phyloP scores from a whole-genome alignment of 2,329 filamentous ascomycete genomes.

The Simplicillium aogashimaense region DNA sequence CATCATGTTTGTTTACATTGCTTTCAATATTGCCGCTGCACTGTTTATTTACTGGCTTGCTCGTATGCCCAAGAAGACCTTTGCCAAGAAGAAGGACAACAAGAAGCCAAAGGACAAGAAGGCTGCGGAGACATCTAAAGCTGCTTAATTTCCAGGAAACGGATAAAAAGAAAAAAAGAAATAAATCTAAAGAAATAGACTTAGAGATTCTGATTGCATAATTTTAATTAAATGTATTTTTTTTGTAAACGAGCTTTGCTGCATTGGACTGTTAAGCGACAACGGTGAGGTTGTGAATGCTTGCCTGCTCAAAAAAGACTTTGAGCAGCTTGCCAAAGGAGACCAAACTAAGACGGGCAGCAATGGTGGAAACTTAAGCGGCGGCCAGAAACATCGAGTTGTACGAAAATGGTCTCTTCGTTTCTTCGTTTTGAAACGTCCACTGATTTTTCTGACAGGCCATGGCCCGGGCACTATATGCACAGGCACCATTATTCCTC shows the following conservation, averaged over 20 bases:
- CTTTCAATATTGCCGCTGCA: constrained; percentile 39
- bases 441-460: constrained; percentile 1
- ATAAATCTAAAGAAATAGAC: no score
- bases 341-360: constrained; percentile 12
- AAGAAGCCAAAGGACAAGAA: constrained; percentile 2
- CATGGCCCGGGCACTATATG: constrained; percentile 15
- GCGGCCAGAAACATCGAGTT: constrained; percentile 16
- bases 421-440: no score
- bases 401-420: no score
- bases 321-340: constrained; percentile 11
- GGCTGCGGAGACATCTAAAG: background rate
- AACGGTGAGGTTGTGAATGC: constrained; percentile 10
- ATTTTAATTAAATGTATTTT: no score
- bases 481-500: constrained; percentile 13
- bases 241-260: no score
- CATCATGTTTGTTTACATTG: constrained; percentile 42
- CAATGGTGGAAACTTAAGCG: constrained; percentile 13
- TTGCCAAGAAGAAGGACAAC: constrained; percentile 15
- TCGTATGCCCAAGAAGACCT: constrained; percentile 15
- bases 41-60: constrained; percentile 35
- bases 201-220: no score
- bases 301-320: constrained; percentile 10
- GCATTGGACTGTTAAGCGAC: no score
- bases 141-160: no score
- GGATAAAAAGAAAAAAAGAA: no score